phyloP scores from a whole-genome alignment of 306 rosid species.

The Vicia villosa region DNA sequence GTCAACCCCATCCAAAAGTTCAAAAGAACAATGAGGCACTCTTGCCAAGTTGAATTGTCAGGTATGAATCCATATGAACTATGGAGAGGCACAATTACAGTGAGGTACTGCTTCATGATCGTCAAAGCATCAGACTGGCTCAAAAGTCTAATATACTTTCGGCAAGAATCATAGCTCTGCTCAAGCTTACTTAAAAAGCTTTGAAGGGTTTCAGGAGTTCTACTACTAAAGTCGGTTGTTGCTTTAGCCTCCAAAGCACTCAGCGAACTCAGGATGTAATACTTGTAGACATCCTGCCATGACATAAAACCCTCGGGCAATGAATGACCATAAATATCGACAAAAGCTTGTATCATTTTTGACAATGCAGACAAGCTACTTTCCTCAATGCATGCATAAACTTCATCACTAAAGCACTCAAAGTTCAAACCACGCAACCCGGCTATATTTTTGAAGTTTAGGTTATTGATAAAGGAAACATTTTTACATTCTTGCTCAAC shows the following conservation, averaged over 20 bases:
- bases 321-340: conserved; percentile 51
- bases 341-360: conserved; percentile 72
- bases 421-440: conserved; percentile 80
- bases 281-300: conserved; percentile 84
- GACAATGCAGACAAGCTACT: conserved; percentile 77
- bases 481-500: conserved; percentile 79
- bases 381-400: conserved; percentile 63
- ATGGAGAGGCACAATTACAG: conserved; percentile 60
- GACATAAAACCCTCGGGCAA: conserved; percentile 74
- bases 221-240: conserved; percentile 46
- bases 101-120: conserved; percentile 73
- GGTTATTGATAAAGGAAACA: conserved; percentile 56
- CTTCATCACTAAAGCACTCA: conserved; percentile 69
- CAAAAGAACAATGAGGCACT: conserved; percentile 78
- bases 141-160: conserved; percentile 61
- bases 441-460: conserved; percentile 92
- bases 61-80: conserved; percentile 62
- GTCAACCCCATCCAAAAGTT: conserved; percentile 81
- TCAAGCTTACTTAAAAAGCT: conserved; percentile 74
- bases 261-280: conserved; percentile 58
- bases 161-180: conserved; percentile 68
- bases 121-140: conserved; percentile 71
- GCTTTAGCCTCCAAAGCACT: conserved; percentile 62
- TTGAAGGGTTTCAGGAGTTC: conserved; percentile 76
- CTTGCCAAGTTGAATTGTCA: conserved; percentile 94